Evolutionary conservation across 164 flowering plant species (phyloP), one percentile per base, ranked within the genome.

Genomic region (Warburgia ugandensis): DNA sequence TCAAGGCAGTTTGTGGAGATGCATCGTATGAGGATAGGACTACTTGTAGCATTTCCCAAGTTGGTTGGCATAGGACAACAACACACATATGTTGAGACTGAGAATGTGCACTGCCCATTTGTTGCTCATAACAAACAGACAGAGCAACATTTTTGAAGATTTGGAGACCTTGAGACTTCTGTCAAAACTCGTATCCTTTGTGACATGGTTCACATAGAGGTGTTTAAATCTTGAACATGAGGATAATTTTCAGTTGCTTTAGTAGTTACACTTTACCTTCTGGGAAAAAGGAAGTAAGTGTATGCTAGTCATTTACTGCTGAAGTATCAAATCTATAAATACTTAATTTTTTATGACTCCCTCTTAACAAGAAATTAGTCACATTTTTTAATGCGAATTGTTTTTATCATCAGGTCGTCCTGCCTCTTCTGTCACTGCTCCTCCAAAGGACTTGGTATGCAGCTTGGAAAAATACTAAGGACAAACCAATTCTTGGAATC

Each of bases 1-100:
- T 94, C 99, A 3, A 84, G 99, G 70, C 99, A 94, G 71, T 94
- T 80, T 77, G 87, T 94, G 55, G 97, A 94, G 25, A 94, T 94
- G 99, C 66, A 92, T 64, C 94, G 97, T 37, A 81, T 83, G 37
- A 77, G 99, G 63, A 86, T 89, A 62, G 95, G 92, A 20, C 84
- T 86, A 60, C 96, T 94, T 61, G 99, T 95, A 27, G 99, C 99
- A 56, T 94, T 89, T 54, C 97, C 99, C 23, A 89, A 94, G 73
- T 62, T 94, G 76, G 80, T 89, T 20, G 99, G 99, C 55, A 84
- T 74, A 12, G 99, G 96, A 52, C 89, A 89, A 65, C 99, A 94
- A 48, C 99, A 94, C 61, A 94, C 99, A 7, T 94, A 84, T 70
- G 86, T 89, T 43, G 99, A 94, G 77, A 89, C 97, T 19, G 96